Conservation (phyloP, 2,329 filamentous ascomycete species). For the Phyllosticta citrichinensis region DNA sequence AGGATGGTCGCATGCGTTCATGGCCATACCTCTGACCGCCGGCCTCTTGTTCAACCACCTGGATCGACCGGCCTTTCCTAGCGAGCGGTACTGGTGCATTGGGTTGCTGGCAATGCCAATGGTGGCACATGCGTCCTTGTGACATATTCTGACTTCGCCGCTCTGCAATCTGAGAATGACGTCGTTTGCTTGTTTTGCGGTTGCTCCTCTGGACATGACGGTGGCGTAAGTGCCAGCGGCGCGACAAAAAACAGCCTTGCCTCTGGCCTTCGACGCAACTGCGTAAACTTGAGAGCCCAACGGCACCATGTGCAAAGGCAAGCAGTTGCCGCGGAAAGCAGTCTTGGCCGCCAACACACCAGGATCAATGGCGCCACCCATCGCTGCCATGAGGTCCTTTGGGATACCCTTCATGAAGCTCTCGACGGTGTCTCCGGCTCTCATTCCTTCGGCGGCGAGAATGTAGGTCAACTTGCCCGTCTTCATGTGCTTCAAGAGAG, state of each 20-base stretch:
- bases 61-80: conserved; percentile 90
- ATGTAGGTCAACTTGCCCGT: conserved; percentile 80
- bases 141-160: conserved; percentile 81
- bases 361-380: conserved; percentile 88
- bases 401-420: conserved; percentile 89
- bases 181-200: conserved; percentile 58
- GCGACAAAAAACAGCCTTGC: conserved; percentile 81
- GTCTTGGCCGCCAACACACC: conserved; percentile 94
- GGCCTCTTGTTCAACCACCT: conserved; percentile 91
- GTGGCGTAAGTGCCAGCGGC: conserved; percentile 89
- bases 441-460: conserved; percentile 86
- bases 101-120: conserved; percentile 91
- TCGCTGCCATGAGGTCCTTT: conserved; percentile 71
- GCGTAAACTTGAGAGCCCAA: conserved; percentile 89
- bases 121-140: conserved; percentile 87
- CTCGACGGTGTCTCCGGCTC: conserved; percentile 82
- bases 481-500: conserved; percentile 65
- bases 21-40: conserved; percentile 92
- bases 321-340: conserved; percentile 85
- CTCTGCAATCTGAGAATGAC: conserved; percentile 83
- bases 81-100: conserved; percentile 77
- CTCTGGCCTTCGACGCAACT: conserved; percentile 63
- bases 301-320: conserved; percentile 92
- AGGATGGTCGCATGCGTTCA: conserved; percentile 97
- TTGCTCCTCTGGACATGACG: conserved; percentile 69